phyloP scores from a whole-genome alignment of 192 early-diverging fungal genomes.

The Linnemannia elongata region DNA sequence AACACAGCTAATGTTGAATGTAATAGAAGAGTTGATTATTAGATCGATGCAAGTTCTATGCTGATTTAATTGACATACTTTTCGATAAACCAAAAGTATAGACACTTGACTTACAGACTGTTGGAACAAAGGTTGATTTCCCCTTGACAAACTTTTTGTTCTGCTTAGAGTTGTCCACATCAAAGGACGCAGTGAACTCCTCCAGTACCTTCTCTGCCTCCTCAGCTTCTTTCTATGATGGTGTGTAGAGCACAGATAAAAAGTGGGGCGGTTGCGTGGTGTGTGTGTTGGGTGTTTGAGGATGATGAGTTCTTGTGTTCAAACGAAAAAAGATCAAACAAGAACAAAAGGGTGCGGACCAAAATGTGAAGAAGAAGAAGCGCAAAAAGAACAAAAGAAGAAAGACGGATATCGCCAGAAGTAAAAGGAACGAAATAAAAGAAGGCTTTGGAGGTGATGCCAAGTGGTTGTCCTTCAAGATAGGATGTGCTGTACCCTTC shows the following conservation, averaged over 20 bases:
- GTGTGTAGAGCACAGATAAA: background rate
- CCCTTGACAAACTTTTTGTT: slow-evolving; percentile 67
- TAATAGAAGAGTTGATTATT: background rate
- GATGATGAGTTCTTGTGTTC: slow-evolving; percentile 41
- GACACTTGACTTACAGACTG: slow-evolving; percentile 38
- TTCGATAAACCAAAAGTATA: too few relatives aligned
- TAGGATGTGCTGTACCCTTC: slow-evolving; percentile 68
- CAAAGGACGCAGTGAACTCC: slow-evolving; percentile 88
- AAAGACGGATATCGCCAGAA: background rate
- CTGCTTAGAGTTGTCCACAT: slow-evolving; percentile 62
- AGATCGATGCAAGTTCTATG: background rate
- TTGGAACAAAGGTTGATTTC: slow-evolving; percentile 60
- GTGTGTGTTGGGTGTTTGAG: slow-evolving; percentile 14
- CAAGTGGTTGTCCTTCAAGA: background rate
- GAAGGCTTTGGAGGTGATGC: background rate
- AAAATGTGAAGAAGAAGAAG: background rate
- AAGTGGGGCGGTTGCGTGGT: background rate
- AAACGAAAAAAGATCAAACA: background rate
- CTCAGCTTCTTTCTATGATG: slow-evolving; percentile 76
- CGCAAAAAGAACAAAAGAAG: background rate
- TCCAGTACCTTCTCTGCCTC: slow-evolving; percentile 83
- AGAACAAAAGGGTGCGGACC: background rate
- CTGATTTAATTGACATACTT: too few relatives aligned
- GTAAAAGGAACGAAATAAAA: background rate
- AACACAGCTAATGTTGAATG: slow-evolving; percentile 47